Percentiles rank a stretch among this genome's conserved stretches.
phyloP scores from a whole-genome alignment of 2,329 filamentous ascomycete genomes.

The Talaromyces sp. region DNA sequence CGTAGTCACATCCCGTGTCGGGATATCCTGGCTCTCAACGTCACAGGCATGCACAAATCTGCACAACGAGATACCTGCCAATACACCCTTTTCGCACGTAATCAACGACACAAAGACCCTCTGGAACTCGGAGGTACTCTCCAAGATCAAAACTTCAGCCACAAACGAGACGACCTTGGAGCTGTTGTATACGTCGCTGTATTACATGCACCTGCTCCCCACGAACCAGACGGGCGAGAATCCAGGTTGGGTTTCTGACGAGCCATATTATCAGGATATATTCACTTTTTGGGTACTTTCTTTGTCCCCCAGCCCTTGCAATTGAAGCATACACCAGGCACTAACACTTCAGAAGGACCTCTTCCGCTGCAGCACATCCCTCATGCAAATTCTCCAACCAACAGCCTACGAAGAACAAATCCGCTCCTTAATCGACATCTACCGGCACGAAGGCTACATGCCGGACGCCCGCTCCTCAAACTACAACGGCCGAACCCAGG shows the following conservation, averaged over 20 bases:
- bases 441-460: conserved; percentile 65
- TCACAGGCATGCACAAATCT: conserved; percentile 65
- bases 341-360: conserved; percentile 49
- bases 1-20: conserved; percentile 56
- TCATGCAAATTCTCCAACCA: conserved; percentile 67
- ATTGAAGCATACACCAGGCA: not conserved
- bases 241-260: conserved; percentile 60
- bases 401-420: conserved; percentile 62
- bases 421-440: conserved; percentile 68
- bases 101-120: conserved; percentile 51
- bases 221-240: conserved; percentile 74
- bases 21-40: conserved; percentile 67
- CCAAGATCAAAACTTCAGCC: conserved; percentile 65
- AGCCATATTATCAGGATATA: conserved; percentile 70
- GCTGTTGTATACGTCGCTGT: conserved; percentile 65
- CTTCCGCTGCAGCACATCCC: conserved; percentile 65
- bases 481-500: conserved; percentile 70
- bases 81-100: conserved; percentile 58
- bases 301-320: conserved; percentile 54
- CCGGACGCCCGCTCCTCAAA: conserved; percentile 73
- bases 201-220: conserved; percentile 68
- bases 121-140: conserved; percentile 66
- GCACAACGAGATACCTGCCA: conserved; percentile 64
- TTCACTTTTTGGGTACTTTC: conserved; percentile 60
- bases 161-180: conserved; percentile 58